phyloP scores from a whole-genome alignment of 768 basidiomycete species.

The Kwoniella sp. region DNA sequence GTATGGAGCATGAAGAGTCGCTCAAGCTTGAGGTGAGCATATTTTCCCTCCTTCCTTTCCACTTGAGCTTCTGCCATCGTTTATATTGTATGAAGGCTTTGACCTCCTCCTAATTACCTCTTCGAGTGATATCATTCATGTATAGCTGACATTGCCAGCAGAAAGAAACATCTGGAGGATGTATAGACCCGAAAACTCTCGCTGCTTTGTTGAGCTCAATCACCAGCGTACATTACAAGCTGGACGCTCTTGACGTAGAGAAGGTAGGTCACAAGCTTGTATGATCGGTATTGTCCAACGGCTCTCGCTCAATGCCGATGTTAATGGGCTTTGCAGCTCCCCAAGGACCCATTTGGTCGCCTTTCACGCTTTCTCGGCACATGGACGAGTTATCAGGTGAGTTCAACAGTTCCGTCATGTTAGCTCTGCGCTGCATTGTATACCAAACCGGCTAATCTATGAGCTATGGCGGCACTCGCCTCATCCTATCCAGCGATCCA shows the following conservation, averaged over 20 bases:
- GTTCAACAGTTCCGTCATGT: background rate
- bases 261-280: slow-evolving; percentile 33
- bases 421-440: no score
- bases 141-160: slow-evolving; percentile 8
- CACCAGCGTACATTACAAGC: slow-evolving; percentile 47
- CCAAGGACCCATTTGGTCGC: slow-evolving; percentile 45
- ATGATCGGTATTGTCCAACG: no score
- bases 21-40: slow-evolving; percentile 42
- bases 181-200: slow-evolving; percentile 48
- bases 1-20: slow-evolving; percentile 49
- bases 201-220: slow-evolving; percentile 42
- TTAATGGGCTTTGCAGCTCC: slow-evolving; percentile 19
- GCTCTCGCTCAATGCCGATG: no score
- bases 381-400: slow-evolving; percentile 40
- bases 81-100: no score
- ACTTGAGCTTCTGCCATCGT: background rate
- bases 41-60: background rate
- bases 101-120: no score
- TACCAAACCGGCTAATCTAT: no score
- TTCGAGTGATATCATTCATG: no score
- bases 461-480: no score
- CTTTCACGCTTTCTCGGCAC: slow-evolving; percentile 32
- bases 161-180: slow-evolving; percentile 51
- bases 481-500: background rate
- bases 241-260: slow-evolving; percentile 38